Conservation (phyloP, 495 filamentous ascomycete genomes). For the Xylaria flabelliformis region DNA sequence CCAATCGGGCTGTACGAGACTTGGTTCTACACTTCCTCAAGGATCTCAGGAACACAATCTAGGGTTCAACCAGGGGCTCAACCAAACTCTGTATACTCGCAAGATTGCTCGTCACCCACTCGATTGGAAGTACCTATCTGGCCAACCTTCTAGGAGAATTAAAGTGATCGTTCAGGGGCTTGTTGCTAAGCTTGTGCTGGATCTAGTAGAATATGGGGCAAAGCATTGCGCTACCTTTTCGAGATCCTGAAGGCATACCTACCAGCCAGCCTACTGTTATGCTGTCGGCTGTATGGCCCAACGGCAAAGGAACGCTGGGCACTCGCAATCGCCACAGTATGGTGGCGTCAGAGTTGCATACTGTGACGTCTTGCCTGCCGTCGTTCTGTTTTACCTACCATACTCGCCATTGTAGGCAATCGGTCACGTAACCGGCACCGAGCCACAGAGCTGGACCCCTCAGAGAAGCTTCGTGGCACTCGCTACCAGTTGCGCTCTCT, state of each 20-base stretch:
- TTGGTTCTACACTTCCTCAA: not conserved
- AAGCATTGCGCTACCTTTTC: too few species aligned
- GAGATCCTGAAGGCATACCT: too few species aligned
- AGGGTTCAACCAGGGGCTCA: too few species aligned
- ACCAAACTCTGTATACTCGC: too few species aligned
- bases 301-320: not conserved
- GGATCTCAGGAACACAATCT: too few species aligned
- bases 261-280: too few species aligned
- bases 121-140: too few species aligned
- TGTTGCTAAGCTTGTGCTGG: too few species aligned
- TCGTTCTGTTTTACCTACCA: not conserved
- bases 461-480: not conserved
- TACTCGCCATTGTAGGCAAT: not conserved
- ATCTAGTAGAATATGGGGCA: too few species aligned
- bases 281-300: not conserved
- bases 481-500: not conserved
- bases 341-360: not conserved
- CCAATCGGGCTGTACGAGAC: not conserved
- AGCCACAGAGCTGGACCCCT: not conserved
- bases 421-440: slow-evolving; percentile 15
- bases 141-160: too few species aligned
- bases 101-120: too few species aligned
- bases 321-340: not conserved
- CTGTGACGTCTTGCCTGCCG: not conserved
- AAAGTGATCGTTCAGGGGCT: too few species aligned